These are phyloP conservation scores for Neocucurbitaria cava DNA, from an alignment of 2,329 filamentous ascomycete genomes.

Conservation along the genomic window DNA sequence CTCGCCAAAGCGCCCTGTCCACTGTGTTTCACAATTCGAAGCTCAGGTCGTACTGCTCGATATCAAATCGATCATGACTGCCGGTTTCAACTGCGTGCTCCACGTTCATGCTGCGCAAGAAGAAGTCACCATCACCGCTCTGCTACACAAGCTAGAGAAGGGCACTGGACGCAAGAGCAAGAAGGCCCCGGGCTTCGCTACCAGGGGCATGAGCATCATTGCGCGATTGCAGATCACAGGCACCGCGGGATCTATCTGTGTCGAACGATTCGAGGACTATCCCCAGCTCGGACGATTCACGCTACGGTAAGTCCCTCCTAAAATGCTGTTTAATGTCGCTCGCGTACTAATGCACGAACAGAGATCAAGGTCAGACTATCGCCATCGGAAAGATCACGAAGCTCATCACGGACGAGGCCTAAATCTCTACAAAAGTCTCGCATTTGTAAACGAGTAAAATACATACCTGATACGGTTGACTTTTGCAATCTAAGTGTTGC, in stretches of 20 bases:
- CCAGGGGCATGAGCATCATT: constrained; percentile 82
- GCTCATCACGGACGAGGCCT: constrained; percentile 62
- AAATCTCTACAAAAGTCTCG: constrained; percentile 3
- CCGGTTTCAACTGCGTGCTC: constrained; percentile 96
- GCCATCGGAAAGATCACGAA: constrained; percentile 99
- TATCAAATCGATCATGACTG: constrained; percentile 89
- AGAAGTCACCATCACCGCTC: constrained; percentile 87
- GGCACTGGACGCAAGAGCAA: constrained; percentile 94
- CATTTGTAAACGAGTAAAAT: constrained; percentile 7
- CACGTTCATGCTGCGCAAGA: constrained; percentile 98
- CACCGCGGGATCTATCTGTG: constrained; percentile 84
- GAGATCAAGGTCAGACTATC: constrained; percentile 88
- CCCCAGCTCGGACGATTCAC: constrained; percentile 65
- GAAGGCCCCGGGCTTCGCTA: constrained; percentile 89
- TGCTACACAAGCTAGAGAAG: constrained; percentile 95
- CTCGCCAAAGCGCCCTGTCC: constrained; percentile 90
- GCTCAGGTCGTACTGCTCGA: constrained; percentile 96
- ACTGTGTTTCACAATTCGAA: constrained; percentile 89
- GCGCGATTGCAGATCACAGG: constrained; percentile 87
- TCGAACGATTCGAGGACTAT: constrained; percentile 95
- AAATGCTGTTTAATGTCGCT: background rate
- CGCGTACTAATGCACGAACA: constrained; percentile 34
- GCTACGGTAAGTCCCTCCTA: constrained; percentile 27
- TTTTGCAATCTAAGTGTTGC: background rate
- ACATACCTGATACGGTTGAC: background rate